Conservation (phyloP, 2,329 filamentous ascomycete species). For the Penicillium griseofulvum region DNA sequence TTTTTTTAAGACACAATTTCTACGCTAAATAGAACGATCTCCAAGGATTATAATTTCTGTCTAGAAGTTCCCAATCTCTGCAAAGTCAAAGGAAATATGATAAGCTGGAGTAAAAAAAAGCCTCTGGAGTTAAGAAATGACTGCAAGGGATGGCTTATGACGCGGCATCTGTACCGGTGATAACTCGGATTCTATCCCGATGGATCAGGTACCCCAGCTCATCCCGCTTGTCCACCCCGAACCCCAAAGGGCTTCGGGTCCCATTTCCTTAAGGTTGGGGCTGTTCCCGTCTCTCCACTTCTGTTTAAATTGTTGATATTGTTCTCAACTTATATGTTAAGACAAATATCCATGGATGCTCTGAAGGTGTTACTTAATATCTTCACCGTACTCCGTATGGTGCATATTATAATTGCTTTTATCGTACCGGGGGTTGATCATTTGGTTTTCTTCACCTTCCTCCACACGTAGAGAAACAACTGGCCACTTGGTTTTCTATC, state of each 20-base stretch:
- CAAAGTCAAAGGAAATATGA: background rate
- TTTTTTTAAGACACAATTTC: too few species aligned
- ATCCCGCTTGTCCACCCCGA: constrained; percentile 4
- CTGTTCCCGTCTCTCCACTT: constrained; percentile 12
- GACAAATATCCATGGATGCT: too few species aligned
- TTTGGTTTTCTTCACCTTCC: background rate
- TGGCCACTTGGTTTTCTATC: background rate
- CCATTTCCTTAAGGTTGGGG: constrained; percentile 14
- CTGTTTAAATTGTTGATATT: background rate
- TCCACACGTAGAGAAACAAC: constrained; percentile 3
- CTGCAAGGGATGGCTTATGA: constrained; percentile 8
- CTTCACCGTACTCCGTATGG: background rate
- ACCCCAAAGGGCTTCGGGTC: constrained; percentile 4
- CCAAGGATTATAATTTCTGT: background rate
- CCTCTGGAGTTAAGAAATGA: background rate
- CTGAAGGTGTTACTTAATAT: background rate
- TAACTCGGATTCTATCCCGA: background rate
- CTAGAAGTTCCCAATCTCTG: background rate
- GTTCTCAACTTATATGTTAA: too few species aligned
- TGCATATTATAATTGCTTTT: constrained; percentile 1
- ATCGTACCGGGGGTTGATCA: background rate
- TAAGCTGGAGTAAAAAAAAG: background rate
- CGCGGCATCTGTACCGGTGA: background rate
- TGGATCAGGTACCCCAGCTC: background rate
- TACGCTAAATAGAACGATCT: background rate